Percentiles rank a stretch among this genome's conserved stretches.
phyloP scores from a whole-genome alignment of 2,329 filamentous ascomycete genomes.

The Aspergillus terreus region DNA sequence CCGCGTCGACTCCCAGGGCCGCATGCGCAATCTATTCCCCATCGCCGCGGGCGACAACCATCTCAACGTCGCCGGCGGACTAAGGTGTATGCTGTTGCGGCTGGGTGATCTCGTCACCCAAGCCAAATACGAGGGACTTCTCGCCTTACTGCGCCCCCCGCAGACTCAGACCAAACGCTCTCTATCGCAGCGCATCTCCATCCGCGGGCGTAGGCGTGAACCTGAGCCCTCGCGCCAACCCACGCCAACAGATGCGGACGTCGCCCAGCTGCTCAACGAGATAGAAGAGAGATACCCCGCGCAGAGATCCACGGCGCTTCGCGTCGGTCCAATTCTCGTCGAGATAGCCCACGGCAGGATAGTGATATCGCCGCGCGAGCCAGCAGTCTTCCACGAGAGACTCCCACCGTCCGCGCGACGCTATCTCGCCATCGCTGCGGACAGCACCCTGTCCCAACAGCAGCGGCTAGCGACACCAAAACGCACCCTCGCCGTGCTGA shows the following conservation, averaged over 20 bases:
- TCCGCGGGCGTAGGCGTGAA: no score
- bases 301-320: slow-evolving; percentile 40
- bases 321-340: slow-evolving; percentile 39
- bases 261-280: slow-evolving; percentile 28
- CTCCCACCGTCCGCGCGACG: not conserved
- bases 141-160: not conserved
- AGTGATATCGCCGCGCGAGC: slow-evolving; percentile 9
- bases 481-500: slow-evolving; percentile 39
- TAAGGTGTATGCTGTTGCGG: not conserved
- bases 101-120: not conserved
- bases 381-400: slow-evolving; percentile 4
- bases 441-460: slow-evolving; percentile 8
- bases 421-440: not conserved
- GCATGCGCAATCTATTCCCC: slow-evolving; percentile 1
- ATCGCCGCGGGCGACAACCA: not conserved
- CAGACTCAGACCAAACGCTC: not conserved
- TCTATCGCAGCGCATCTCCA: no score
- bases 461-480: slow-evolving; percentile 15
- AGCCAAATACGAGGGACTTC: slow-evolving; percentile 6
- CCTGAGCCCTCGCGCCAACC: no score
- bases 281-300: slow-evolving; percentile 32
- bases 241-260: slow-evolving; percentile 16
- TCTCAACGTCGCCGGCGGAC: not conserved
- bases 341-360: slow-evolving; percentile 31
- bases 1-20: not conserved